Base-by-base conservation (phyloP, 2,329 filamentous ascomycete genomes). In the Teratosphaeria epicoccoides region DNA sequence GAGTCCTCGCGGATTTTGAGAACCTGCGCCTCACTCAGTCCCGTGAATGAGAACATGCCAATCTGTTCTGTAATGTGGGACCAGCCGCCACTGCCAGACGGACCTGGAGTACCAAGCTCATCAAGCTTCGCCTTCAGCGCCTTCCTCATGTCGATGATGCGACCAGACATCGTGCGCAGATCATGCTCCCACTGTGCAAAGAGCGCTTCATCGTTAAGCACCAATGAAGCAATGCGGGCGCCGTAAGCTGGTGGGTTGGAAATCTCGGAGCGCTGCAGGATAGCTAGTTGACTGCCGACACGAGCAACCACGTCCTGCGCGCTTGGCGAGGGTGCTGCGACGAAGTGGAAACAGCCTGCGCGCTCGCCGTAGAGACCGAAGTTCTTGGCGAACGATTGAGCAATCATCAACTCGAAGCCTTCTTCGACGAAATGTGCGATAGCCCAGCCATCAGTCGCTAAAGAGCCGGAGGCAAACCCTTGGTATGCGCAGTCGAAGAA, bases 401-500 rank as follows among this genome's bases (percentile, higher is more conserved):
- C 75, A 51, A 77, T 70, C 61, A 74, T 70, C 45, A 77, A 68
- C 66, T 77, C 75, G 68, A 97, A 95, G 72, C 94, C 95, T 69
- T 94, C 84, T 66, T 91, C 84, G 63, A 95, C 77, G 66, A 98
- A 98, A 78, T 95, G 87, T 60, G 88, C 86, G 61, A 98, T 84
- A n/a, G 93, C 88, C 76, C 85, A 89, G 58, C 87, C 88, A 69
- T 98, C 93, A 55, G 83, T 81, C 61, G 79, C 77, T 20, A 97
- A 80, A 68, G 94, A 84, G 53, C 93, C 93, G 0, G 93, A 95
- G 2, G 93, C 93, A 68, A 98, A 98, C 52, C 93, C 91, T 73
- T 97, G 93, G 76, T 98, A 98, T 52, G 93, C 93, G 59, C 82
- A 88, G 76, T 98, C 93, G 73, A 98, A 97, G 81, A 98, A 97